Percentiles rank a stretch among this genome's conserved stretches.
phyloP scores from a whole-genome alignment of 164 flowering plant genomes.

The Aristolochia fimbriata region DNA sequence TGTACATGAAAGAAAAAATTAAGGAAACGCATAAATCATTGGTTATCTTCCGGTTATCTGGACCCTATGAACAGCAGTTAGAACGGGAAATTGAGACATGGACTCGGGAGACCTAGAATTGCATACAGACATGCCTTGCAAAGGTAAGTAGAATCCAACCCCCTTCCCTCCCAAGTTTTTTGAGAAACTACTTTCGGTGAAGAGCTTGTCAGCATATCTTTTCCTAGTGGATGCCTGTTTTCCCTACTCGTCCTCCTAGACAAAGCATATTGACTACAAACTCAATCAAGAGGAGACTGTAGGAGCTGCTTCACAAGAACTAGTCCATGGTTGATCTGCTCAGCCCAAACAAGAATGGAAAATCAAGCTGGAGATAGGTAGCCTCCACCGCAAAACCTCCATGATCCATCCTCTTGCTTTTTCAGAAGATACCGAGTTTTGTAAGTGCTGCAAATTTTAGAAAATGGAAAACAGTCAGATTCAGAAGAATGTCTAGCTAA shows the following conservation, averaged over 20 bases:
- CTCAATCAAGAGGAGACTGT: not conserved
- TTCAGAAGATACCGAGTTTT: slow-evolving; percentile 51
- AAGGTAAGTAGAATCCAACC: too few relatives aligned
- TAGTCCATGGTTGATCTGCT: not conserved
- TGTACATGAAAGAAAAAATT: too few relatives aligned
- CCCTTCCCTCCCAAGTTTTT: too few relatives aligned
- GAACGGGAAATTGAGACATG: too few relatives aligned
- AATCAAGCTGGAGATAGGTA: slow-evolving; percentile 29
- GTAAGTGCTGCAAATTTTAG: slow-evolving; percentile 59
- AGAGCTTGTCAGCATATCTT: not conserved
- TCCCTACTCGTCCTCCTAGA: not conserved
- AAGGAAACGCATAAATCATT: too few relatives aligned
- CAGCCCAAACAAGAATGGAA: not conserved
- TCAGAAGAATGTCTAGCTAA: not conserved
- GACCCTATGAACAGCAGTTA: too few relatives aligned
- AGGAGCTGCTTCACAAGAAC: not conserved
- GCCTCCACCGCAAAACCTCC: slow-evolving; percentile 68
- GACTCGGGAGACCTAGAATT: too few relatives aligned
- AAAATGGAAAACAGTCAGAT: not conserved
- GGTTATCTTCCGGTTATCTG: too few relatives aligned
- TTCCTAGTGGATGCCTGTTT: not conserved
- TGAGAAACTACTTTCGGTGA: too few relatives aligned
- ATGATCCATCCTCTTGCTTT: slow-evolving; percentile 73
- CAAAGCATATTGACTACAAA: too few relatives aligned
- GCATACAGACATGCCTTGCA: too few relatives aligned